Evolutionary conservation across 2,329 filamentous ascomycete species (phyloP).

Genomic region (Aspergillus fructus): DNA sequence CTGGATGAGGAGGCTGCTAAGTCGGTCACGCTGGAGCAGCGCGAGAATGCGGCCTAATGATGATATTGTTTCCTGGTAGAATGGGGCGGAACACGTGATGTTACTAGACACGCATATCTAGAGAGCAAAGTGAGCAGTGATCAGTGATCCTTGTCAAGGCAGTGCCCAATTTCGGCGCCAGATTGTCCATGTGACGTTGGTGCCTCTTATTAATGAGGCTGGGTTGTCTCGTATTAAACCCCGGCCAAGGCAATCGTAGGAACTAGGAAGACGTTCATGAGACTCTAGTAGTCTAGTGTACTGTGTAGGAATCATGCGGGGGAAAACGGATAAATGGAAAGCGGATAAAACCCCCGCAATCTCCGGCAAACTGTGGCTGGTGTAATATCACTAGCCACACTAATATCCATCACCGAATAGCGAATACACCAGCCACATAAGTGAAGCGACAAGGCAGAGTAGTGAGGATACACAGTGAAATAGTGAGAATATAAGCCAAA

Average conservation of each 20-base stretch:
- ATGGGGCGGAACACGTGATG: background rate
- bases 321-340: background rate
- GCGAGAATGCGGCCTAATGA: background rate
- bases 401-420: too few species aligned
- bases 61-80: background rate
- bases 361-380: background rate
- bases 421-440: too few species aligned
- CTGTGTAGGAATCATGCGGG: background rate
- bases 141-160: background rate
- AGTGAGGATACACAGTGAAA: too few species aligned
- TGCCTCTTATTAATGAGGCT: background rate
- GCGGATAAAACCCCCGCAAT: background rate
- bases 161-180: background rate
- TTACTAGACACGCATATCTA: background rate
- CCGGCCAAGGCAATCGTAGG: background rate
- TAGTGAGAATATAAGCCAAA: too few species aligned
- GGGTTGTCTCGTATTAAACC: background rate
- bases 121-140: background rate
- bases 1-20: slow-evolving; percentile 34
- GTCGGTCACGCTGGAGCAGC: slow-evolving; percentile 1
- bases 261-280: too few species aligned
- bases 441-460: too few species aligned
- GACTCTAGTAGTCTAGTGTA: too few species aligned
- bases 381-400: background rate
- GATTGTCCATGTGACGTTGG: background rate